Conservation (phyloP, 306 rosid genomes). For the Pterocarpus macrocarpus region DNA sequence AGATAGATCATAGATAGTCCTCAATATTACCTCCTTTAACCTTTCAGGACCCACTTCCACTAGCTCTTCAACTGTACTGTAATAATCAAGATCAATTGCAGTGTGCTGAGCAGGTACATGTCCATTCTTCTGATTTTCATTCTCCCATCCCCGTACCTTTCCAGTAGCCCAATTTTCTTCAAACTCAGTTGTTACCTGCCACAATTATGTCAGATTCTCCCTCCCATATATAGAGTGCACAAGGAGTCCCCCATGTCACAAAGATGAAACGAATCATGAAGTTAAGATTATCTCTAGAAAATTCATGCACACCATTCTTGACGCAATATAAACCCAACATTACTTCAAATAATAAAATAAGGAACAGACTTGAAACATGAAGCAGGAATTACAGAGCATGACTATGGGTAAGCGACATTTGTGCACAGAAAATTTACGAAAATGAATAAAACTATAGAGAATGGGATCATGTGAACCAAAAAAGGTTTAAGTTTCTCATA, state of each 20-base stretch:
- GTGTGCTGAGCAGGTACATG: conserved; percentile 59
- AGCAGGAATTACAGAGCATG: conserved; percentile 4
- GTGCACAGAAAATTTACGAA: neutral
- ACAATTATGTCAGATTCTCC: conserved; percentile 44
- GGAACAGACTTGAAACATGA: conserved; percentile 7
- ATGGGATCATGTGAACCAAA: too few relatives aligned
- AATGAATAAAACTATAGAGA: neutral
- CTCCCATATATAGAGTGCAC: neutral
- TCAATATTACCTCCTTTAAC: conserved; percentile 81
- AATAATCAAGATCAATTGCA: conserved; percentile 89
- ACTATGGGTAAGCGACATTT: neutral
- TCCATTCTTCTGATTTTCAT: conserved; percentile 71
- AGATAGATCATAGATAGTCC: neutral
- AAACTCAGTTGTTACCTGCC: conserved; percentile 77
- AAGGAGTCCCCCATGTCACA: neutral
- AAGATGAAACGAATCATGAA: neutral
- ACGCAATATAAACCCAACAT: conserved; percentile 5
- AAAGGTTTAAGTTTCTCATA: conserved; percentile 1
- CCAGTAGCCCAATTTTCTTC: conserved; percentile 88
- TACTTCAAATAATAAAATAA: neutral
- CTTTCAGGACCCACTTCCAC: conserved; percentile 89
- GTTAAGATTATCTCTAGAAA: neutral
- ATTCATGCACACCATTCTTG: neutral
- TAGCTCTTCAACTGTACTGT: conserved; percentile 86
- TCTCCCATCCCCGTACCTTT: conserved; percentile 78